Percentiles rank a stretch among this genome's conserved stretches.
Conservation (phyloP, 2,329 filamentous ascomycete genomes). For the Arthroderma sp. region DNA sequence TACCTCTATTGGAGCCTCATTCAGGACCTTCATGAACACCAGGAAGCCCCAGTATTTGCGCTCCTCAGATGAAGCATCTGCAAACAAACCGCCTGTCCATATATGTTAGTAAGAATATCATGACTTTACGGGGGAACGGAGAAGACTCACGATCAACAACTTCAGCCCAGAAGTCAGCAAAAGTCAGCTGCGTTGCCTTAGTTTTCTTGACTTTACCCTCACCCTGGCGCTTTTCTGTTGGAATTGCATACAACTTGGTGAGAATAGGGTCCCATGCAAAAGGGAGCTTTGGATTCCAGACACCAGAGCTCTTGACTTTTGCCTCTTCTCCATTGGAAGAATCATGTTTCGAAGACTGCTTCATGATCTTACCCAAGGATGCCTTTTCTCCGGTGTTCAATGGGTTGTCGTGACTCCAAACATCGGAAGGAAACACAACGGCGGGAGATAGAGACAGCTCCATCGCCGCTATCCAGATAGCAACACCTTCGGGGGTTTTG, state of each 20-base stretch:
- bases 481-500: conserved; percentile 77
- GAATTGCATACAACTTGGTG: conserved; percentile 26
- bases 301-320: conserved; percentile 43
- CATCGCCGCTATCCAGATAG: conserved; percentile 67
- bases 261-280: conserved; percentile 81
- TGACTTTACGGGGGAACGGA: not conserved
- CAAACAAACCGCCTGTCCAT: conserved; percentile 63
- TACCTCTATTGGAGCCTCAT: conserved; percentile 39
- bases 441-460: conserved; percentile 53
- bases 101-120: conserved; percentile 18
- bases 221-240: conserved; percentile 19
- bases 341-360: conserved; percentile 43
- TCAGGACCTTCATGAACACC: conserved; percentile 66
- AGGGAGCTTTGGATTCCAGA: conserved; percentile 68
- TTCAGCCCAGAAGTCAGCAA: conserved; percentile 72
- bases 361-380: conserved; percentile 63
- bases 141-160: conserved; percentile 66
- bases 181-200: conserved; percentile 35
- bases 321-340: conserved; percentile 21
- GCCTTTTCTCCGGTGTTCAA: conserved; percentile 56
- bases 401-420: conserved; percentile 65
- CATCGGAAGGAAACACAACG: conserved; percentile 52
- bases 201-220: conserved; percentile 21
- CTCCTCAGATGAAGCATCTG: conserved; percentile 66
- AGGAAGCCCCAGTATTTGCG: conserved; percentile 89